Base-by-base conservation (phyloP, 2,329 filamentous ascomycete genomes). In the Colletotrichum lini region DNA sequence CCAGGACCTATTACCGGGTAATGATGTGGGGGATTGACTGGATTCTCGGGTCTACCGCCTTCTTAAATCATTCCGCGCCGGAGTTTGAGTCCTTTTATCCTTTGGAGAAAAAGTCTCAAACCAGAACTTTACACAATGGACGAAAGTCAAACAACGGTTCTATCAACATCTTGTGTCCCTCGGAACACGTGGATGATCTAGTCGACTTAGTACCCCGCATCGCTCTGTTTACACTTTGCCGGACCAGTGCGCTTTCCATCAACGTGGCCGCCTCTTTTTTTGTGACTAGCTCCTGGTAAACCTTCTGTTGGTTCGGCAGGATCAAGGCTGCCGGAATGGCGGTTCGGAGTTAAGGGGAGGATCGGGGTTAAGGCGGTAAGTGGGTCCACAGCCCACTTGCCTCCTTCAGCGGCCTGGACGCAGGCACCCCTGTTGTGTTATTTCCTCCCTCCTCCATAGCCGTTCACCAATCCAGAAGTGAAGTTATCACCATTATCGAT, bases 151-250 rank as follows among this genome's bases (percentile, higher is more conserved):
- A 58, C 15, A 38, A n/a, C 10, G n/a, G 0, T 38, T 38, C n/a
- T 3, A 18, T 23, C 30, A 10, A 3, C 40, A 30, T 59, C 47
- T 40, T 23, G 21, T 12, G 15, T 16, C 16, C 15, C 13, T 2
- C 16, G 21, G 8, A 40, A 8, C 21, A 15, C 2, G 56, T 44
- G 13, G 21, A 23, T n/a, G 5, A 45, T 13, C 7, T 42, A 44
- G 13, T 13, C 18, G 23, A 26, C 40, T n/a, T 59, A 26, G 4
- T 30, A 45, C 56, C 40, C 56, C 56, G 56, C 56, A 58, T 58
- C 21, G 13, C 9, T 21, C 10, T 3, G 10, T 45, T 26, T 30
- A 45, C 7, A 45, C 40, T 59, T 44, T 5, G 45, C 40, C 23
- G 40, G 21, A 16, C n/a, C n/a, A 18, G 4, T 23, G 54, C 26